Percentiles rank a stretch among this genome's conserved stretches.
phyloP scores from a whole-genome alignment of 1,139 yeast species.

The Candida pseudocylindracea region DNA sequence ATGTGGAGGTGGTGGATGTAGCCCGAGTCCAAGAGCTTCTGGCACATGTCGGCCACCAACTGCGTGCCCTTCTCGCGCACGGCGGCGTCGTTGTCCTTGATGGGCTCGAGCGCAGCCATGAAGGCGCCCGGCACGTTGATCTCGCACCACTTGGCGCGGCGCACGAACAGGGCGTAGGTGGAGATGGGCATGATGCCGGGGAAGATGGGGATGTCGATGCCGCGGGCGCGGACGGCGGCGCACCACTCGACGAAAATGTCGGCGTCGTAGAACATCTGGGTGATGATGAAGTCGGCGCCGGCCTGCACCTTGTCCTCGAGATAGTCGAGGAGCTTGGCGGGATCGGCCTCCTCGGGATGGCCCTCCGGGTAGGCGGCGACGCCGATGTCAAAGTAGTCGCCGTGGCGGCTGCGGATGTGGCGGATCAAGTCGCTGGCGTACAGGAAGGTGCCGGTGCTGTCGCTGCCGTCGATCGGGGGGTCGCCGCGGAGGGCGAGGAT shows the following conservation, averaged over 20 bases:
- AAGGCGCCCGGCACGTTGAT: slow-evolving; percentile 60
- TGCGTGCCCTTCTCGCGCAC: slow-evolving; percentile 79
- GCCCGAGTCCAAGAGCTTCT: slow-evolving; percentile 45
- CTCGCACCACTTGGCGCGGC: slow-evolving; percentile 91
- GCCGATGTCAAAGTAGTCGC: slow-evolving; percentile 46
- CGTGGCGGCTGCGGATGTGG: slow-evolving; percentile 31
- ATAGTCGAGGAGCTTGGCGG: slow-evolving; percentile 31
- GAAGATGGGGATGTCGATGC: slow-evolving; percentile 71
- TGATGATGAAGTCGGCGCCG: slow-evolving; percentile 82
- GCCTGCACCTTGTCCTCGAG: slow-evolving; percentile 79
- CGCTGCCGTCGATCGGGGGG: slow-evolving; percentile 43
- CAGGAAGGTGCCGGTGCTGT: slow-evolving; percentile 47
- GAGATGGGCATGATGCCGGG: slow-evolving; percentile 99
- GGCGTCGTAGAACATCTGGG: slow-evolving; percentile 84
- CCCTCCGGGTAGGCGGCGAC: slow-evolving; percentile 67
- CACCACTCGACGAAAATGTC: slow-evolving; percentile 79
- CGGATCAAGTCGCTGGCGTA: slow-evolving; percentile 45
- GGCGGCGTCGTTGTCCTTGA: slow-evolving; percentile 73
- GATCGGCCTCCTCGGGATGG: slow-evolving; percentile 58
- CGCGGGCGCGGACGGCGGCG: slow-evolving; percentile 38
- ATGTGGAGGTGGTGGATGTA: slow-evolving; percentile 73
- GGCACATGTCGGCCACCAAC: slow-evolving; percentile 70
- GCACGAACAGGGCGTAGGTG: slow-evolving; percentile 73
- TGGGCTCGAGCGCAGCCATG: slow-evolving; percentile 49
- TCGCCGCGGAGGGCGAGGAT: slow-evolving; percentile 77